Base-by-base conservation (phyloP, 2,329 filamentous ascomycete species). In the Dactylellina cionopaga region DNA sequence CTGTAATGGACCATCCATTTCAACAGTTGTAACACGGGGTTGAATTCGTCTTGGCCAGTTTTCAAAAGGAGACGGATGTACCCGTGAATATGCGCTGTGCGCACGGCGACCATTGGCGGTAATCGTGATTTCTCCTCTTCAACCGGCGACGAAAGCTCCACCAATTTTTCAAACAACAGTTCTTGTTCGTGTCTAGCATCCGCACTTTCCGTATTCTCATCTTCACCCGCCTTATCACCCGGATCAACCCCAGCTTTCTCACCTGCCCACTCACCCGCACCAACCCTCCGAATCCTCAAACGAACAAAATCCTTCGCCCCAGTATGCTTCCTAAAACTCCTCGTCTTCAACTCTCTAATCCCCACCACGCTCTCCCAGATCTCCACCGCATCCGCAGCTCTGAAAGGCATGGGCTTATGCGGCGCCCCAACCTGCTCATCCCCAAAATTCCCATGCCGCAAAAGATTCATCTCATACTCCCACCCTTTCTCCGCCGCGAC, bases 401-500 rank as follows among this genome's bases (percentile, higher is more conserved):
- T 24, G 37, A 63, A 72, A 1, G 52, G 51, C 24, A 72, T 13
- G 11, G 24, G 41, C 22, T 35, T 25, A 19, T 59, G 52, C 5
- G 15, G 29, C 5, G 47, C n/a, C n/a, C 10, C 5, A 15, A 22
- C 35, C 25, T 19, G 25, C 25, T 24, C 17, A 7, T 25, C 9
- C 17, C 47, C 47, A 5, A 52, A 17, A 19, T 17, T 13, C 25
- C n/a, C n/a, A 11, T 41, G 24, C 3, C 5, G 5, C 27, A 27
- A 15, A 13, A 72, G 29, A 7, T 46, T 31, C 22, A 54, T 31
- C 29, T 72, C 68, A 10, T 65, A 59, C 27, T 65, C 59, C 68
- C 68, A 72, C 29, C 68, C 68, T 9, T 51, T 58, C 10, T 72
- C 68, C 17, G 68, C 68, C 5, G 68, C 68, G 29, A 72, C 55